Evolutionary conservation across 768 basidiomycete genomes (phyloP).

Genomic region (Epithele typhae): DNA sequence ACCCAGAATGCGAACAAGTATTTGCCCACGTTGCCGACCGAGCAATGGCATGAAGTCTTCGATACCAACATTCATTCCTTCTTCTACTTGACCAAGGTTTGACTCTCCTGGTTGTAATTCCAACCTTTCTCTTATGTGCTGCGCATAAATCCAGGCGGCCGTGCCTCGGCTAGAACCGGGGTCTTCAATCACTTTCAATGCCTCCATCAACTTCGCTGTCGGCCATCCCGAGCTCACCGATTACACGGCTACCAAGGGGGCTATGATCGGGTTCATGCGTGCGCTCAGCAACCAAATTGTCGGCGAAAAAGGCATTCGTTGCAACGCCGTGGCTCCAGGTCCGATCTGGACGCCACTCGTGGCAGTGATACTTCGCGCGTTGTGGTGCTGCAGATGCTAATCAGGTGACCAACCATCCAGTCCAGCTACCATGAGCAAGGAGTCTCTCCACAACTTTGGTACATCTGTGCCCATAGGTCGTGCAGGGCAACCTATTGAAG

Average conservation of each 20-base stretch:
- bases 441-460: slow-evolving; percentile 29
- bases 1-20: slow-evolving; percentile 38
- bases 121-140: background rate
- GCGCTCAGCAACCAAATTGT: slow-evolving; percentile 48
- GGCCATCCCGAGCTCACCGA: slow-evolving; percentile 46
- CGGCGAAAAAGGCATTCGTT: slow-evolving; percentile 42
- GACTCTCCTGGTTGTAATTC: background rate
- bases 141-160: slow-evolving; percentile 23
- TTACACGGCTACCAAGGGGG: slow-evolving; percentile 53
- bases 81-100: slow-evolving; percentile 42
- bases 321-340: slow-evolving; percentile 36
- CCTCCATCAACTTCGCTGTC: slow-evolving; percentile 39
- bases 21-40: slow-evolving; percentile 31
- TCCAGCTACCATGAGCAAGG: slow-evolving; percentile 33
- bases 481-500: slow-evolving; percentile 47
- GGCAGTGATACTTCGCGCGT: slow-evolving; percentile 1
- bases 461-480: slow-evolving; percentile 38
- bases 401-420: slow-evolving; percentile 10
- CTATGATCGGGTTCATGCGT: slow-evolving; percentile 44
- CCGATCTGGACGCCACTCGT: slow-evolving; percentile 49
- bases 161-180: slow-evolving; percentile 39
- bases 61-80: slow-evolving; percentile 36
- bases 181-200: slow-evolving; percentile 40
- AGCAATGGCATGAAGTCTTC: slow-evolving; percentile 42
- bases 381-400: background rate